Evolutionary conservation across 225 moss, liverwort and hornwort genomes (phyloP).

Genomic region (Polytrichum formosum): DNA sequence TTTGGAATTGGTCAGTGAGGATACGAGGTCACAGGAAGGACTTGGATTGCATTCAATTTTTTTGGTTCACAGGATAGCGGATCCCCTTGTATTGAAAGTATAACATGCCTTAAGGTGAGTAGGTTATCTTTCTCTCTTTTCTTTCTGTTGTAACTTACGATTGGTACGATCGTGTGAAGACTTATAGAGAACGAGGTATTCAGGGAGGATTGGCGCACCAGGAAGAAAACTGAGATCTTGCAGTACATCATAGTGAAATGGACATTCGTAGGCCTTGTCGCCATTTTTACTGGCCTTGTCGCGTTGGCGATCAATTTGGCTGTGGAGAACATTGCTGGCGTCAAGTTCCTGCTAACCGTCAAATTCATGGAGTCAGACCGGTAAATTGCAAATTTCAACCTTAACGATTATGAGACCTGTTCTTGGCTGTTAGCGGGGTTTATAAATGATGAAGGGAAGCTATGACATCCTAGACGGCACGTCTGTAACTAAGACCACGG

Average conservation of each 20-base stretch:
- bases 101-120: too few species aligned
- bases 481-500: too few species aligned
- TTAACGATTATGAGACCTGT: too few species aligned
- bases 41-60: too few species aligned
- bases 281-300: conserved; percentile 59
- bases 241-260: conserved; percentile 86
- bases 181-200: conserved; percentile 89
- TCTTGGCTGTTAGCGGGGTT: too few species aligned
- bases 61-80: too few species aligned
- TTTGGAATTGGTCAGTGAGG: too few species aligned
- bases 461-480: too few species aligned
- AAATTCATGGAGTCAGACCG: conserved; percentile 46
- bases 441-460: too few species aligned
- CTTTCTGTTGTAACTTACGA: not conserved
- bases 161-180: conserved; percentile 34
- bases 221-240: conserved; percentile 64
- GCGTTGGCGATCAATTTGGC: conserved; percentile 75
- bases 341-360: conserved; percentile 51
- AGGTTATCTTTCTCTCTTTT: too few species aligned
- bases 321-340: conserved; percentile 87
- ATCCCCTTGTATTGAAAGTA: too few species aligned
- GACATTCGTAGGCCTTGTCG: conserved; percentile 76
- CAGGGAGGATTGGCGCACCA: conserved; percentile 86
- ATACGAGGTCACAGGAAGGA: too few species aligned
- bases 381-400: conserved; percentile 13